Conservation (phyloP, 805 yeast genomes). For the Torulaspora gathmanii region DNA sequence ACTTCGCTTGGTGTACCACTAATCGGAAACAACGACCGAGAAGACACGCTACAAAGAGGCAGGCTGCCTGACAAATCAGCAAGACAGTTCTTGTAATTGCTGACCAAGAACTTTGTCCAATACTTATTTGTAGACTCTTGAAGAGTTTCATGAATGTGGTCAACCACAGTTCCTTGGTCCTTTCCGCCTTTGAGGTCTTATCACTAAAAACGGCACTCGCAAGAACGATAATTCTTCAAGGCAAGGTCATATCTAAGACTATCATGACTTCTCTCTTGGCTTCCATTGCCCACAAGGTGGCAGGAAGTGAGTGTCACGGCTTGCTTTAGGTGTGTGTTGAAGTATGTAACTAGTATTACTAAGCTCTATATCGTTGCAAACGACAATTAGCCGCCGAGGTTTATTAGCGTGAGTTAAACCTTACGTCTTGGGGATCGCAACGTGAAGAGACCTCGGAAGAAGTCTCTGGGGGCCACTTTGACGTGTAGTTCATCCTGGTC, state of each 20-base stretch:
- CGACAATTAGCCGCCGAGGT: conserved; percentile 5
- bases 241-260: too few relatives aligned
- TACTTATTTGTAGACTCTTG: neutral
- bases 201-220: neutral
- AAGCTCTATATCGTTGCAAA: neutral
- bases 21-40: conserved; percentile 3
- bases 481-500: conserved; percentile 27
- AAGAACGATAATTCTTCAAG: neutral
- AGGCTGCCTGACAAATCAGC: neutral
- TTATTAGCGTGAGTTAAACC: neutral
- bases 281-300: too few relatives aligned
- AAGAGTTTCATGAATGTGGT: neutral
- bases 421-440: conserved; percentile 2
- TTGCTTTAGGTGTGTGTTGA: too few relatives aligned
- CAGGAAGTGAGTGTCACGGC: neutral
- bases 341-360: neutral
- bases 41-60: neutral
- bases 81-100: neutral
- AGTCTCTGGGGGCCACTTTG: conserved; percentile 10
- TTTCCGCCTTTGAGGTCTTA: neutral
- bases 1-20: conserved; percentile 5
- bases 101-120: neutral
- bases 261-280: too few relatives aligned
- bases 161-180: too few relatives aligned
- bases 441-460: conserved; percentile 3